A percentile compares a stretch with the other conserved stretches of the same genome.
Conservation (phyloP, 768 basidiomycete species). For the Lactarius tabidus region DNA sequence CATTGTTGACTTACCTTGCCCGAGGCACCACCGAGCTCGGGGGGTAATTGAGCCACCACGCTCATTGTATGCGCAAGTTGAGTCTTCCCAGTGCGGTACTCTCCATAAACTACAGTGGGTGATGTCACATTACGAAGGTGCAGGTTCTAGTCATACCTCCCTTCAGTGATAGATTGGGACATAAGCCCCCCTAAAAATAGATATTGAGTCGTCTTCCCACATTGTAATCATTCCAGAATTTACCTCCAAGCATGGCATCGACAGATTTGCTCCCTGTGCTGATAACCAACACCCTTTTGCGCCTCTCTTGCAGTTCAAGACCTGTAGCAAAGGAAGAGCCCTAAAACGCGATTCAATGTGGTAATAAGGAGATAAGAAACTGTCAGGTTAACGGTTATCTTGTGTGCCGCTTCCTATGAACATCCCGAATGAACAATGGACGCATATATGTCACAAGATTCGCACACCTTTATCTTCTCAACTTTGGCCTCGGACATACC, state of each 20-base stretch:
- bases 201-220: background rate
- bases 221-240: conserved; percentile 18
- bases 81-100: conserved; percentile 94
- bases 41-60: conserved; percentile 83
- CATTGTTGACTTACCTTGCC: conserved; percentile 57
- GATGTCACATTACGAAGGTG: conserved; percentile 4
- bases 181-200: conserved; percentile 65
- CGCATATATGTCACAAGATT: conserved; percentile 13
- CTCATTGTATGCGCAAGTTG: conserved; percentile 96
- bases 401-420: conserved; percentile 80
- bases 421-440: background rate
- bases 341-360: conserved; percentile 37
- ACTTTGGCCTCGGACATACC: conserved; percentile 97
- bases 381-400: conserved; percentile 57
- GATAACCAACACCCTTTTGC: conserved; percentile 74
- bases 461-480: conserved; percentile 84
- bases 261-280: conserved; percentile 93
- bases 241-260: conserved; percentile 84
- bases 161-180: conserved; percentile 94
- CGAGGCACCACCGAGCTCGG: conserved; percentile 84
- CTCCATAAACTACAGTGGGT: conserved; percentile 71
- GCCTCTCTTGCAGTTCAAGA: conserved; percentile 82
- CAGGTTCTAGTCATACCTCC: conserved; percentile 33
- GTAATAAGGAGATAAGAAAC: background rate
- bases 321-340: conserved; percentile 92